These are phyloP conservation scores for Alternaria burnsii DNA, from an alignment of 2,329 filamentous ascomycete species.

Conservation along the genomic window DNA sequence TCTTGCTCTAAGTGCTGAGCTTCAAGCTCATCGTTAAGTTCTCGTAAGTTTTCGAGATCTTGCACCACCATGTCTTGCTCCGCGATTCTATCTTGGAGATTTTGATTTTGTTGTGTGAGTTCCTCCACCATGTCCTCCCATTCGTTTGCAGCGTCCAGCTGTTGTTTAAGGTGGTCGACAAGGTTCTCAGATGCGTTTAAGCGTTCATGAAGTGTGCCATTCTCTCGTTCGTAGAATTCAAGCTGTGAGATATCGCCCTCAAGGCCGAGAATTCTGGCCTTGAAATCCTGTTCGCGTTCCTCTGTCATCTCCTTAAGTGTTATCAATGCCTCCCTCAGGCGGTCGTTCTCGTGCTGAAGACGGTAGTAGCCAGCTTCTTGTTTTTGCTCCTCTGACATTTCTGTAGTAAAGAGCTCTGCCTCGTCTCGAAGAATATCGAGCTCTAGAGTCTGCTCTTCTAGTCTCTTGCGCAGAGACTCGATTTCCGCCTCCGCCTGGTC, in stretches of 20 bases:
- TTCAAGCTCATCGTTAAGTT: constrained; percentile 94
- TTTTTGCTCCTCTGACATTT: constrained; percentile 88
- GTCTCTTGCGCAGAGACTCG: constrained; percentile 75
- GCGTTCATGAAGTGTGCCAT: constrained; percentile 75
- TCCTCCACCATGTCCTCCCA: constrained; percentile 96
- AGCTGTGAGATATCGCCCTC: constrained; percentile 44
- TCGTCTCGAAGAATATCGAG: constrained; percentile 87
- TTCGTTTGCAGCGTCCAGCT: constrained; percentile 86
- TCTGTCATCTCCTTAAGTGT: constrained; percentile 86
- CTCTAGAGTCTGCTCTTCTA: constrained; percentile 87
- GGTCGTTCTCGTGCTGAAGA: constrained; percentile 89
- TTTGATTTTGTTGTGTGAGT: constrained; percentile 85
- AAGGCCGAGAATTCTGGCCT: constrained; percentile 56
- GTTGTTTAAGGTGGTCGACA: constrained; percentile 86
- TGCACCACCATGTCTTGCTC: constrained; percentile 83
- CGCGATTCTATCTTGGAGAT: constrained; percentile 81
- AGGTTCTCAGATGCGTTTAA: constrained; percentile 75
- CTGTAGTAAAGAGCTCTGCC: constrained; percentile 81
- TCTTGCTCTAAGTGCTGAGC: constrained; percentile 91
- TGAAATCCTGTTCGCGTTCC: constrained; percentile 82
- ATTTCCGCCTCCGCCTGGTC: constrained; percentile 84
- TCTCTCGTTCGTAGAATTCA: constrained; percentile 63
- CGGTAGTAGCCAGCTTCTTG: constrained; percentile 88
- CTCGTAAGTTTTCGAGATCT: constrained; percentile 87
- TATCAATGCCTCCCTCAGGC: constrained; percentile 84